Conservation (phyloP, 805 yeast species). For the Torulaspora gathmanii region DNA sequence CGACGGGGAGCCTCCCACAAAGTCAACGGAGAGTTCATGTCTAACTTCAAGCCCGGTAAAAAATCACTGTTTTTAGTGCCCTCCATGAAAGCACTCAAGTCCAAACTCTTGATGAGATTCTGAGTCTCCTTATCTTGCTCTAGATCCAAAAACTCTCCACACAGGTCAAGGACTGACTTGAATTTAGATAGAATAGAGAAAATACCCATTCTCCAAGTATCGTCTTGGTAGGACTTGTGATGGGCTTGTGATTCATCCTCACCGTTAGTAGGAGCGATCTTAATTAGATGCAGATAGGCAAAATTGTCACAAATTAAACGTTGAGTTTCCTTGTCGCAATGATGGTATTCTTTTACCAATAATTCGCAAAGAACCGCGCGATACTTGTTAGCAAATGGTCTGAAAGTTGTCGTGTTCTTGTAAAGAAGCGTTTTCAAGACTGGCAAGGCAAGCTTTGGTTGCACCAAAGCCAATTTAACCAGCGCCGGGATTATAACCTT, state of each 20-base stretch:
- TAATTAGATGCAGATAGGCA: constrained; percentile 55
- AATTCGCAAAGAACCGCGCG: constrained; percentile 43
- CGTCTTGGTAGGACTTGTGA: constrained; percentile 38
- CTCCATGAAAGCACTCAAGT: constrained; percentile 26
- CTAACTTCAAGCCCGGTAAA: constrained; percentile 52
- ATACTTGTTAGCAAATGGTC: constrained; percentile 68
- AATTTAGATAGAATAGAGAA: constrained; percentile 47
- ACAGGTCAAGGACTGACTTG: constrained; percentile 51
- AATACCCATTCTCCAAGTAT: constrained; percentile 47
- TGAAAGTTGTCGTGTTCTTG: constrained; percentile 70
- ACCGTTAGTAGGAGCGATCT: constrained; percentile 44
- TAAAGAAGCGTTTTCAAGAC: constrained; percentile 43
- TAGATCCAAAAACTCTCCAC: constrained; percentile 54
- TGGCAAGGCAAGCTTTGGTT: constrained; percentile 38
- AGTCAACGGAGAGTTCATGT: constrained; percentile 51
- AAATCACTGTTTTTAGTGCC: constrained; percentile 20
- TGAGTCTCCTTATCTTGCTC: constrained; percentile 50
- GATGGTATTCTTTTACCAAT: constrained; percentile 36
- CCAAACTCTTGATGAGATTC: constrained; percentile 40
- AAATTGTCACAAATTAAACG: constrained; percentile 43
- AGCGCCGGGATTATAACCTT: constrained; percentile 54
- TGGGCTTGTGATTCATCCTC: constrained; percentile 31
- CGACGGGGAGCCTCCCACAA: constrained; percentile 50
- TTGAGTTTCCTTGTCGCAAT: constrained; percentile 41
- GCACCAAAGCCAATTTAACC: constrained; percentile 42